phyloP scores from a whole-genome alignment of 75 land plant species.

The Pinus tabuliformis region DNA sequence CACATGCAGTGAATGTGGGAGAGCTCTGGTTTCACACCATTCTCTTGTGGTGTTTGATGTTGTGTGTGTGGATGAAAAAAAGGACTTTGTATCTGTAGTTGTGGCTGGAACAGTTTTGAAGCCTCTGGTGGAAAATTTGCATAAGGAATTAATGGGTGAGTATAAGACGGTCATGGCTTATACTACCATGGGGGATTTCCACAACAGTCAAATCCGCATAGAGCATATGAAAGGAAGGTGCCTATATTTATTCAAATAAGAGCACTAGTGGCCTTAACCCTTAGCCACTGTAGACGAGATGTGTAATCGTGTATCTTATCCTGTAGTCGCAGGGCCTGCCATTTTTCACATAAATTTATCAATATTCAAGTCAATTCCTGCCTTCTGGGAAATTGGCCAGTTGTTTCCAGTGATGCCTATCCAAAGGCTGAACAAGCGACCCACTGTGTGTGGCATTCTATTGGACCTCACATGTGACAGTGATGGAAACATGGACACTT shows the following conservation, averaged over 20 bases:
- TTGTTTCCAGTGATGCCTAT: slow-evolving; percentile 88
- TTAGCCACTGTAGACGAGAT: slow-evolving; percentile 59
- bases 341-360: slow-evolving; percentile 68
- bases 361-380: slow-evolving; percentile 82
- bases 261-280: slow-evolving; percentile 42
- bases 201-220: slow-evolving; percentile 22
- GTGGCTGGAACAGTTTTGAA: neutral
- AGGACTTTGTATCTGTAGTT: neutral
- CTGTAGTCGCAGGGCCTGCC: slow-evolving; percentile 2
- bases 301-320: slow-evolving; percentile 31
- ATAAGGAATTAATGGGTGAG: slow-evolving; percentile 27
- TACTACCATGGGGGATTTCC: slow-evolving; percentile 24
- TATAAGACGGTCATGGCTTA: slow-evolving; percentile 29
- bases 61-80: slow-evolving; percentile 29
- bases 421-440: slow-evolving; percentile 69
- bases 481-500: slow-evolving; percentile 80
- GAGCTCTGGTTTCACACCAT: slow-evolving; percentile 92
- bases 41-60: slow-evolving; percentile 87
- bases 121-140: slow-evolving; percentile 15
- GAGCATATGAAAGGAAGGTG: slow-evolving; percentile 50
- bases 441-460: slow-evolving; percentile 49
- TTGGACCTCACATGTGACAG: slow-evolving; percentile 97
- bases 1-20: slow-evolving; percentile 86
- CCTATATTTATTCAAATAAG: slow-evolving; percentile 57
- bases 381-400: slow-evolving; percentile 78